Conservation (phyloP, 208 protist species). For the Leishmania tropica region DNA sequence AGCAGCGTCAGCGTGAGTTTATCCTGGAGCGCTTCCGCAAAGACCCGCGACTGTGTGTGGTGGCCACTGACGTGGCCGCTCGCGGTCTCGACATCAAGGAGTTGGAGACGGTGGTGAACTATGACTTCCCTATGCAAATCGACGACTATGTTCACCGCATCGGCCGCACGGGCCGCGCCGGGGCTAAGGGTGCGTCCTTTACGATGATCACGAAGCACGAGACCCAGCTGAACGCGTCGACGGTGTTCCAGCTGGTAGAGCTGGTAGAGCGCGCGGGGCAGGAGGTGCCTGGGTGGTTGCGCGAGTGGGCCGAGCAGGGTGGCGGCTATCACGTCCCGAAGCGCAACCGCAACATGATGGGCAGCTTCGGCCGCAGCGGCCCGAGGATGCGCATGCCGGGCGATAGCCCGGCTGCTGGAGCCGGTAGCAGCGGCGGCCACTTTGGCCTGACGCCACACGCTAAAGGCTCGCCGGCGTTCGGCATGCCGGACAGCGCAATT, state of each 20-base stretch:
- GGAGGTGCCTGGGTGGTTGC: slow-evolving; percentile 70
- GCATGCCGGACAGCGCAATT: slow-evolving; percentile 34
- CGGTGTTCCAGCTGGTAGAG: slow-evolving; percentile 61
- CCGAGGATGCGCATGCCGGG: slow-evolving; percentile 57
- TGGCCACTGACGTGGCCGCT: slow-evolving; percentile 95
- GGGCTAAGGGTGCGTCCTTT: slow-evolving; percentile 84
- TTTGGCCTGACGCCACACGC: slow-evolving; percentile 33
- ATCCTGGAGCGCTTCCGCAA: slow-evolving; percentile 91
- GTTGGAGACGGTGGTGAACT: slow-evolving; percentile 99
- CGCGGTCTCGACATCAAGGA: slow-evolving; percentile 98
- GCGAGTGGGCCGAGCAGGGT: slow-evolving; percentile 68
- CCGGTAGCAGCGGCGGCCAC: slow-evolving; percentile 6
- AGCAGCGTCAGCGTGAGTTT: slow-evolving; percentile 94
- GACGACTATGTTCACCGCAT: slow-evolving; percentile 99
- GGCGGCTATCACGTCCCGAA: slow-evolving; percentile 36
- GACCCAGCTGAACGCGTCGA: slow-evolving; percentile 90
- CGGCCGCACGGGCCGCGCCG: slow-evolving; percentile 92
- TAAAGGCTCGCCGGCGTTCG: slow-evolving; percentile 44
- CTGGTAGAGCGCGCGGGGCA: slow-evolving; percentile 78
- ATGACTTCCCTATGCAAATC: slow-evolving; percentile 99
- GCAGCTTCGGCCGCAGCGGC: slow-evolving; percentile 47
- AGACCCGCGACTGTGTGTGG: slow-evolving; percentile 75
- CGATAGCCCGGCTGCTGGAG: slow-evolving; percentile 33
- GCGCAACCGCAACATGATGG: slow-evolving; percentile 77
- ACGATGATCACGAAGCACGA: slow-evolving; percentile 90